Evolutionary conservation across 169 alveolate genomes (phyloP).

Genomic region (Besnoitia besnoiti): DNA sequence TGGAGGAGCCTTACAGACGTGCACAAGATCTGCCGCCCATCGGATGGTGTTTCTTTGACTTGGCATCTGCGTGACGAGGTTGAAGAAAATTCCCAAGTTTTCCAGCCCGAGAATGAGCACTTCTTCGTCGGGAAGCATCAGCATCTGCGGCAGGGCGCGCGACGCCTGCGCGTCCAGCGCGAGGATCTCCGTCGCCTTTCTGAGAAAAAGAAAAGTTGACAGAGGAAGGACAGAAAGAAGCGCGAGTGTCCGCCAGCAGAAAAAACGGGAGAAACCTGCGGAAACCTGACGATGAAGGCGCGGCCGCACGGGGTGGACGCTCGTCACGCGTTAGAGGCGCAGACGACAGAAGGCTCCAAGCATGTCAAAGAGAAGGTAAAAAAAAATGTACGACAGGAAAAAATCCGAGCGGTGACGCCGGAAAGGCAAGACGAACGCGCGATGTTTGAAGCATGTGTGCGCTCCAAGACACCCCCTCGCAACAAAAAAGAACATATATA

Average conservation of each 20-base stretch:
- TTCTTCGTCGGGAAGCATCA: constrained; percentile 42
- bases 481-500: no score
- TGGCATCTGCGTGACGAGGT: constrained; percentile 33
- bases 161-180: constrained; percentile 12
- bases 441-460: no score
- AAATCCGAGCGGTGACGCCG: background rate
- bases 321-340: no score
- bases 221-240: no score
- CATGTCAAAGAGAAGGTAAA: no score
- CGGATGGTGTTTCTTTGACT: constrained; percentile 42
- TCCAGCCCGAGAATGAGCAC: constrained; percentile 41
- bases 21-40: constrained; percentile 38
- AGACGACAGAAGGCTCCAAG: no score
- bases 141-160: background rate
- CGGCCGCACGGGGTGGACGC: no score
- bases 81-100: constrained; percentile 46
- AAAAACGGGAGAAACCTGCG: no score
- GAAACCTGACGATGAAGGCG: no score
- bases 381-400: background rate
- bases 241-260: no score
- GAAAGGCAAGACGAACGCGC: background rate
- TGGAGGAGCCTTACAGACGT: constrained; percentile 31
- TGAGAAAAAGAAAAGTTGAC: no score
- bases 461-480: no score
- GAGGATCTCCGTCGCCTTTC: constrained; percentile 23